Base-by-base conservation (phyloP, 306 rosid species). In the Vigna unguiculata region DNA sequence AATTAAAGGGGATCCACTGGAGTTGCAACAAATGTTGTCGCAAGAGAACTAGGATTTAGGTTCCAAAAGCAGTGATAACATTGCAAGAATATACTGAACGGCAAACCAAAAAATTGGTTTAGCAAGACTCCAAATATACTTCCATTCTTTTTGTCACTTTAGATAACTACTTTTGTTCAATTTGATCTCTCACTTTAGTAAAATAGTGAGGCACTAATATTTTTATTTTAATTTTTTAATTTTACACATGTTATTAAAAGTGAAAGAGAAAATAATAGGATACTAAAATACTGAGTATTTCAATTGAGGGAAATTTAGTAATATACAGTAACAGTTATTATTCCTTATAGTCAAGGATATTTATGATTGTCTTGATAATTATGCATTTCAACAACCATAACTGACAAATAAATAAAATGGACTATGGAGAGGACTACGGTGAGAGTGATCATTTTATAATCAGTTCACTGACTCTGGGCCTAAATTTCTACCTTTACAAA, bases 21-120 rank as follows among this genome's bases (percentile, higher is more conserved):
- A 40, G 63, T 60, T 68, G 22, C 69, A 78, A 68, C 20, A 48
- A n/a, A 49, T 32, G 28, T 51, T 67, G 49, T 14, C 8, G 12
- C 65, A 28, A 28, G 12, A 59, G 19, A 59, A 59, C n/a, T n/a
- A n/a, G n/a, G n/a, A n/a, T n/a, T n/a, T n/a, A n/a, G n/a, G n/a
- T n/a, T n/a, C n/a, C n/a, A n/a, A n/a, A n/a, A n/a, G n/a, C n/a
- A n/a, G n/a, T n/a, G n/a, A n/a, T n/a, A n/a, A n/a, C n/a, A n/a
- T n/a, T 53, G 58, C 40, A 41, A 54, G 32, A 66, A 66, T 12
- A 62, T 32, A 32, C 36, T 7, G 1, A 32, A 32, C 36, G 5
- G 14, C 24, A 14, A 55, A 68, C 49, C 65, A 4, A 69, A 57
- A 54, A 69, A 34, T 40, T 60, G 43, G 7, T 60, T 47, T 47